Evolutionary conservation across 1,284 basidiomycete genomes (phyloP).

Genomic region (Ceraceosorus guamensis): DNA sequence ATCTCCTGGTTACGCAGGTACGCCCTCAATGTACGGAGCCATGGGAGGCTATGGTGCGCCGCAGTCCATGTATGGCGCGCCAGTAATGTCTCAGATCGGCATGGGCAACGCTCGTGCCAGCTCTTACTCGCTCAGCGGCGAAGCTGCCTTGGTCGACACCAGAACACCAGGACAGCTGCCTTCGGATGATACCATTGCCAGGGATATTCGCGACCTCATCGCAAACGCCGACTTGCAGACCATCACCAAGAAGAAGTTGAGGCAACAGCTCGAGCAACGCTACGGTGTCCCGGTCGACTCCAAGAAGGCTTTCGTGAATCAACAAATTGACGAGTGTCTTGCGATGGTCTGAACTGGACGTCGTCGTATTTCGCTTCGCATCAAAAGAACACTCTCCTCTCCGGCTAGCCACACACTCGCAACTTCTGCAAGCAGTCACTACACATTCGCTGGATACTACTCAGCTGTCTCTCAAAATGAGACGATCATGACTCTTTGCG

Average conservation of each 20-base stretch:
- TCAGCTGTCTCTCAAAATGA: too few species aligned
- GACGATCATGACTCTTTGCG: too few species aligned
- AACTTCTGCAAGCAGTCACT: too few species aligned
- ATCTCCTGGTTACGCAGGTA: too few species aligned
- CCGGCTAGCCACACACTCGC: too few species aligned
- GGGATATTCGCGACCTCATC: conserved; percentile 37
- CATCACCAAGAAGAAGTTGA: conserved; percentile 38
- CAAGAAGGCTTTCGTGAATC: conserved; percentile 43
- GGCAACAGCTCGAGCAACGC: conserved; percentile 30
- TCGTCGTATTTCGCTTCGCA: too few species aligned
- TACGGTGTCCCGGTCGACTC: conserved; percentile 31
- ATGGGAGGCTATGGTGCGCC: conserved; percentile 4
- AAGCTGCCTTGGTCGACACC: conserved; percentile 7
- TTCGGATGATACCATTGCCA: conserved; percentile 31
- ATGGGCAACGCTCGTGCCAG: conserved; percentile 3
- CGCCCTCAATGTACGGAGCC: conserved; percentile 24
- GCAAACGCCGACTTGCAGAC: conserved; percentile 36
- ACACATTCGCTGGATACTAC: too few species aligned
- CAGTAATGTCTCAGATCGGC: conserved; percentile 14
- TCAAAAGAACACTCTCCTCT: too few species aligned
- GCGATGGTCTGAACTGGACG: conserved; percentile 9
- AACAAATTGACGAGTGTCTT: conserved; percentile 26
- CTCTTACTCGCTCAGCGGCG: background rate
- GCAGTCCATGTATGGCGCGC: conserved; percentile 19
- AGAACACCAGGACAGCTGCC: conserved; percentile 17